Evolutionary conservation across 306 rosid species (phyloP).

Genomic region (Dalbergia oliveri): DNA sequence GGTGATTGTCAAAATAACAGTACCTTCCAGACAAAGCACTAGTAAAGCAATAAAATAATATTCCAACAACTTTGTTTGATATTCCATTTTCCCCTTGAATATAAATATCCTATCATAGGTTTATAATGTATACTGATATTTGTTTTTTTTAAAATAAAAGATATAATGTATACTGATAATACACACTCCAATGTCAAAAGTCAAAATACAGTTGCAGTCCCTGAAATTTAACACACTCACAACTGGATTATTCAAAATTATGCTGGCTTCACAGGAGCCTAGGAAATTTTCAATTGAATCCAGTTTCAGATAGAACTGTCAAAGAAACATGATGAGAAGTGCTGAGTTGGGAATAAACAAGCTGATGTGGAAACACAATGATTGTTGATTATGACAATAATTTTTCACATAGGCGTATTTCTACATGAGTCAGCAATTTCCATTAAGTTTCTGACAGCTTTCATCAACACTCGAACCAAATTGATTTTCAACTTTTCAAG

Average conservation of each 20-base stretch:
- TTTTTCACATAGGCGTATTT: constrained; percentile 7
- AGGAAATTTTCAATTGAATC: background rate
- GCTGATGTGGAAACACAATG: background rate
- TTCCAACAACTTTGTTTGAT: constrained; percentile 19
- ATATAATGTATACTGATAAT: background rate
- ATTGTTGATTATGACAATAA: background rate
- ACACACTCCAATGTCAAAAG: background rate
- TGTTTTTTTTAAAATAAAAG: too few species aligned
- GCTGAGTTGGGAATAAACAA: background rate
- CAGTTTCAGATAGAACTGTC: background rate
- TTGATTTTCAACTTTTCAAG: background rate
- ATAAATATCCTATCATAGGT: background rate
- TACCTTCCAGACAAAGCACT: constrained; percentile 19
- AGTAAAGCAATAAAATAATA: constrained; percentile 28
- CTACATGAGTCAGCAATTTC: constrained; percentile 9
- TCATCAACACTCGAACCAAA: background rate
- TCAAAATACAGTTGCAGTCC: background rate
- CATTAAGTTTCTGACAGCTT: background rate
- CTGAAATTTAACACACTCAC: background rate
- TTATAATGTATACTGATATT: background rate
- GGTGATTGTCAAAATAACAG: constrained; percentile 21
- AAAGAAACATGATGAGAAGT: background rate
- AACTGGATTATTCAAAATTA: background rate
- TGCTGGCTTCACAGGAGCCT: background rate
- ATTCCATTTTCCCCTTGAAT: background rate